These are phyloP conservation scores for Salix caprea DNA, from an alignment of 345 rosid species.

Conservation along the genomic window DNA sequence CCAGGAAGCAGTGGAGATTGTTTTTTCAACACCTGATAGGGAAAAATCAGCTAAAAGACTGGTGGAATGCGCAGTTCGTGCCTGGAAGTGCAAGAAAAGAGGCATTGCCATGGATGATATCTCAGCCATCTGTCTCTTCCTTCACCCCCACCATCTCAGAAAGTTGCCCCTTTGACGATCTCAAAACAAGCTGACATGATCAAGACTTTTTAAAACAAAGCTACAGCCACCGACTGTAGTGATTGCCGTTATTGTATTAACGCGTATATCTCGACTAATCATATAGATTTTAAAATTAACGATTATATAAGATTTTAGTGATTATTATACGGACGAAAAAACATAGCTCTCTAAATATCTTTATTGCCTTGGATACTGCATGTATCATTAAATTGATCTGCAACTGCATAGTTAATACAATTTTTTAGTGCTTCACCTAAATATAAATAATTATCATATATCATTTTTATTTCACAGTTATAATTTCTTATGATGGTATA, in stretches of 20 bases:
- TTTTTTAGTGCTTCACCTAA: too few species aligned
- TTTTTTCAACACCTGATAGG: slow-evolving; percentile 44
- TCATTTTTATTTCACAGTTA: too few species aligned
- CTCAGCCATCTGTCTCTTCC: slow-evolving; percentile 81
- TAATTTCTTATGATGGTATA: too few species aligned
- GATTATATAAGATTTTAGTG: fast-evolving
- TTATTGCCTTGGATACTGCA: too few species aligned
- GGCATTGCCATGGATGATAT: slow-evolving; percentile 80
- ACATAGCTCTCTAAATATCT: too few species aligned
- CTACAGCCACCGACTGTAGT: too few species aligned
- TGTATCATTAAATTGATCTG: too few species aligned
- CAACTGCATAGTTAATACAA: too few species aligned
- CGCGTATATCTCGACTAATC: too few species aligned
- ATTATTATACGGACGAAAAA: too few species aligned
- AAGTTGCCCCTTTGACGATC: neutral
- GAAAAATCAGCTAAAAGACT: slow-evolving; percentile 62
- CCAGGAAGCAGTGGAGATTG: slow-evolving; percentile 72
- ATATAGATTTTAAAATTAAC: fast-evolving
- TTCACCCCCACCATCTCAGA: slow-evolving; percentile 27
- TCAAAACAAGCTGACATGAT: slow-evolving; percentile 6
- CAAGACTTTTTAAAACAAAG: neutral
- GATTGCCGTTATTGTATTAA: too few species aligned
- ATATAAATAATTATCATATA: too few species aligned
- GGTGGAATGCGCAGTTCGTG: slow-evolving; percentile 59
- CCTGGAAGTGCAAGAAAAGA: slow-evolving; percentile 67